A percentile compares a stretch with the other conserved stretches of the same genome.
Evolutionary conservation across 1,139 yeast species (phyloP).

Genomic region (Diutina neorugosa): DNA sequence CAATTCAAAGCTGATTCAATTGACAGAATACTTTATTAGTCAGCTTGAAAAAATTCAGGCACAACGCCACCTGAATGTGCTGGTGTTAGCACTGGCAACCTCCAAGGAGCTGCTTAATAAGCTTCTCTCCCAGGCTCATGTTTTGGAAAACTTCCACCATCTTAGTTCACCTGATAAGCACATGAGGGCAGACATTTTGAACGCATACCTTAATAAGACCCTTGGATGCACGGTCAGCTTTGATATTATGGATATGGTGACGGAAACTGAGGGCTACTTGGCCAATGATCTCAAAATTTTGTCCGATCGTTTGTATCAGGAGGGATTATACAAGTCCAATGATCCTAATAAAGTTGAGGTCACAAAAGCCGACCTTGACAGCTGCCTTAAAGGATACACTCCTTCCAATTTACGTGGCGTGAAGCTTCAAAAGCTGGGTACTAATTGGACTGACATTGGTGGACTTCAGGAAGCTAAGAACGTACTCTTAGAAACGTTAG

Average conservation of each 20-base stretch:
- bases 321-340: conserved; percentile 28
- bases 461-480: conserved; percentile 72
- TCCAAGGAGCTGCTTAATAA: conserved; percentile 59
- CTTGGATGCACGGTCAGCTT: conserved; percentile 23
- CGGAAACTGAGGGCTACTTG: conserved; percentile 81
- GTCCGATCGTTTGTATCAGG: conserved; percentile 66
- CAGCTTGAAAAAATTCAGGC: conserved; percentile 28
- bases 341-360: conserved; percentile 10
- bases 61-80: conserved; percentile 33
- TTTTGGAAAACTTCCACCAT: conserved; percentile 51
- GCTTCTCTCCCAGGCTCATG: conserved; percentile 51
- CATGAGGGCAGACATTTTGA: conserved; percentile 41
- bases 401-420: conserved; percentile 85
- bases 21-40: conserved; percentile 33
- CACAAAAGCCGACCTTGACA: conserved; percentile 29
- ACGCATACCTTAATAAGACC: conserved; percentile 27
- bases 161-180: conserved; percentile 62
- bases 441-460: conserved; percentile 82
- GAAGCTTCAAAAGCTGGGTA: conserved; percentile 65
- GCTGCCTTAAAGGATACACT: conserved; percentile 53
- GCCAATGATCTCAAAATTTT: conserved; percentile 71
- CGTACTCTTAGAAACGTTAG: conserved; percentile 72
- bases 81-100: conserved; percentile 44
- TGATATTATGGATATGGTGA: conserved; percentile 59
- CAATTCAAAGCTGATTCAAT: conserved; percentile 45